phyloP scores from a whole-genome alignment of 805 yeast genomes.

The Cyberlindnera veronae region DNA sequence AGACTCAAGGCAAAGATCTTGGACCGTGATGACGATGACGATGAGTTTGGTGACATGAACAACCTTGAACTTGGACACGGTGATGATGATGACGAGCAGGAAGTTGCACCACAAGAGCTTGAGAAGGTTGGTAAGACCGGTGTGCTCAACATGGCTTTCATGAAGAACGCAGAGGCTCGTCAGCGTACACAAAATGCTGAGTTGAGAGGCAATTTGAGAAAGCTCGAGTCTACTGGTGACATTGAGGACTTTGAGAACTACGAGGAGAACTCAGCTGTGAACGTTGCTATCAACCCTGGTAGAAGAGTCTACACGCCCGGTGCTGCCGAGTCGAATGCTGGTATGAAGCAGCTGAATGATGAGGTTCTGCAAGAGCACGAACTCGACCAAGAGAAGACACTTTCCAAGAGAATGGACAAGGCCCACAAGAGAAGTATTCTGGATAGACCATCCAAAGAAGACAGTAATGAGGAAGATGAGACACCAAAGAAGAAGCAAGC shows the following conservation, averaged over 20 bases:
- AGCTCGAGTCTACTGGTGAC: conserved; percentile 46
- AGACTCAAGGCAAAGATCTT: conserved; percentile 66
- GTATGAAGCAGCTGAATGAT: conserved; percentile 34
- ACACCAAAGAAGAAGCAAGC: not conserved
- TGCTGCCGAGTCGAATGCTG: conserved; percentile 27
- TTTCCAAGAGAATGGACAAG: conserved; percentile 38
- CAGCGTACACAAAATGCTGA: conserved; percentile 56
- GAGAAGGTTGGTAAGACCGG: conserved; percentile 76
- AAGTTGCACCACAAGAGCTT: conserved; percentile 31
- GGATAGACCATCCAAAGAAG: conserved; percentile 1
- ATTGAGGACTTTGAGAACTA: conserved; percentile 35
- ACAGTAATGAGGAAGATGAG: not conserved
- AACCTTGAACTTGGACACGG: conserved; percentile 55
- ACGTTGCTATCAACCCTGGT: conserved; percentile 61
- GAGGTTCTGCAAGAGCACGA: conserved; percentile 42
- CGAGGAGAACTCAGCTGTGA: conserved; percentile 39
- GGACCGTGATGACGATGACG: conserved; percentile 46
- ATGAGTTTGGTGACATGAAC: conserved; percentile 37
- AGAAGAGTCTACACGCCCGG: conserved; percentile 76
- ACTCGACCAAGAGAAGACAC: conserved; percentile 46
- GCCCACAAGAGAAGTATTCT: conserved; percentile 16
- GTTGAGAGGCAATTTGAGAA: conserved; percentile 47
- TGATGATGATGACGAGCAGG: conserved; percentile 42
- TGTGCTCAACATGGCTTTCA: conserved; percentile 89
- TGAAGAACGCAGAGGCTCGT: conserved; percentile 83